Conservation (phyloP, 495 filamentous ascomycete genomes). For the Haplographium delicatum region DNA sequence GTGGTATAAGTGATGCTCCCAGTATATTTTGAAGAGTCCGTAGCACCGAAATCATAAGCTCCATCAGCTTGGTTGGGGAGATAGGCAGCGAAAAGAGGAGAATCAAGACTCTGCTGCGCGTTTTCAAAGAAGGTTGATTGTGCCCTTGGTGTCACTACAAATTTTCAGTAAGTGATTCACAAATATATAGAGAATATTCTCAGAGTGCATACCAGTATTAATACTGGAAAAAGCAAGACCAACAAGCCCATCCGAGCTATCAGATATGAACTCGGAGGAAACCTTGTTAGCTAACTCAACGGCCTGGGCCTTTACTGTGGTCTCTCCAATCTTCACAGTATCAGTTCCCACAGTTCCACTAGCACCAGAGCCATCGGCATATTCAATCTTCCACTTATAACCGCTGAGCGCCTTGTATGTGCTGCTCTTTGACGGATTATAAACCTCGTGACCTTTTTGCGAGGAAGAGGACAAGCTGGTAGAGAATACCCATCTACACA, state of each 20-base stretch:
- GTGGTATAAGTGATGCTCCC: slow-evolving; percentile 59
- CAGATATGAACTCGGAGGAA: slow-evolving; percentile 58
- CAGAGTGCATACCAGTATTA: slow-evolving; percentile 51
- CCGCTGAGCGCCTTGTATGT: slow-evolving; percentile 50
- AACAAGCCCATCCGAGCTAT: slow-evolving; percentile 63
- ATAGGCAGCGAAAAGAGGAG: slow-evolving; percentile 68
- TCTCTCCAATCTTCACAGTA: slow-evolving; percentile 68
- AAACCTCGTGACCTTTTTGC: slow-evolving; percentile 49
- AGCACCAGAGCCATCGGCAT: slow-evolving; percentile 69
- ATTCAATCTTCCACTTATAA: slow-evolving; percentile 61
- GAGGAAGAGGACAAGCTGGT: slow-evolving; percentile 41
- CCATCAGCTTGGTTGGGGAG: slow-evolving; percentile 57
- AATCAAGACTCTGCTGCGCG: slow-evolving; percentile 52
- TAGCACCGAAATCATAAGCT: slow-evolving; percentile 70
- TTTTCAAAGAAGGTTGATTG: slow-evolving; percentile 85
- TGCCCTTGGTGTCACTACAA: slow-evolving; percentile 46
- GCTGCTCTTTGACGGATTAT: slow-evolving; percentile 47
- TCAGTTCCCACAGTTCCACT: slow-evolving; percentile 66
- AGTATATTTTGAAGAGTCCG: slow-evolving; percentile 61
- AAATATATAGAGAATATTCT: too few species aligned
- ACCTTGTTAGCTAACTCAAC: slow-evolving; percentile 66
- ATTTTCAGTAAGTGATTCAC: too few species aligned
- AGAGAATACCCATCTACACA: slow-evolving; percentile 66
- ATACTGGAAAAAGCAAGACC: slow-evolving; percentile 71
- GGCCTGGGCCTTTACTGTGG: slow-evolving; percentile 58